Conservation (phyloP, 2,329 filamentous ascomycete species). For the Colletotrichum melonis region DNA sequence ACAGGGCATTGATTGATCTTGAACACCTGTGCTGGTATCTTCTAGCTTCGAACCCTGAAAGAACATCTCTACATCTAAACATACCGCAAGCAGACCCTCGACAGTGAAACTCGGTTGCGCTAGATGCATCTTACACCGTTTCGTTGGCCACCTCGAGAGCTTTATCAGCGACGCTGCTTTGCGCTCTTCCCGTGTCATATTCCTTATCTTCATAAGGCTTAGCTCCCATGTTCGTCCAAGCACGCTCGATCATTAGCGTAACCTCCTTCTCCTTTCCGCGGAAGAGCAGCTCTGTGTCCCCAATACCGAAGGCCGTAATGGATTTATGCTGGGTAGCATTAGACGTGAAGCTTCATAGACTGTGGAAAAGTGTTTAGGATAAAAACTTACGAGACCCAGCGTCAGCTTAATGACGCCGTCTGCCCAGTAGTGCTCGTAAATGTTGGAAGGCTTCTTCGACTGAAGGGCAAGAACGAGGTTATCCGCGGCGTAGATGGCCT, state of each 20-base stretch:
- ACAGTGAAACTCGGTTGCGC: too few species aligned
- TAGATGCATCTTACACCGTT: neutral
- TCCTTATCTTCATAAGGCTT: constrained; percentile 56
- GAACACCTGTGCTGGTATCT: neutral
- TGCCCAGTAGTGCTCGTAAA: constrained; percentile 56
- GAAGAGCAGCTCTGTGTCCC: constrained; percentile 55
- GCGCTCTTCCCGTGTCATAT: neutral
- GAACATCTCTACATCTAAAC: neutral
- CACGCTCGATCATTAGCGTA: constrained; percentile 54
- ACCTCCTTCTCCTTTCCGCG: constrained; percentile 53
- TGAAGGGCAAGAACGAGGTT: constrained; percentile 64
- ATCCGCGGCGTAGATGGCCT: constrained; percentile 62
- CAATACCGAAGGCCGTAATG: constrained; percentile 55
- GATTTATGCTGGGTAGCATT: constrained; percentile 53
- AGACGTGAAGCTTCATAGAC: neutral
- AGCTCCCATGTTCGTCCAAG: constrained; percentile 56
- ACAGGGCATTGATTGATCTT: too few species aligned
- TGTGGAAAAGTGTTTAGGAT: neutral
- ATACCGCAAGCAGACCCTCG: neutral
- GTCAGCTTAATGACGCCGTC: constrained; percentile 66
- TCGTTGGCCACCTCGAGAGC: constrained; percentile 6
- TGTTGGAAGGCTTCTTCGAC: constrained; percentile 49
- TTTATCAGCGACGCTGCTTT: constrained; percentile 2
- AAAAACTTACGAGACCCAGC: constrained; percentile 58
- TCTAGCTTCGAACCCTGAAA: neutral